Evolutionary conservation across 805 yeast genomes (phyloP).

Genomic region (Yarrowia sp.): DNA sequence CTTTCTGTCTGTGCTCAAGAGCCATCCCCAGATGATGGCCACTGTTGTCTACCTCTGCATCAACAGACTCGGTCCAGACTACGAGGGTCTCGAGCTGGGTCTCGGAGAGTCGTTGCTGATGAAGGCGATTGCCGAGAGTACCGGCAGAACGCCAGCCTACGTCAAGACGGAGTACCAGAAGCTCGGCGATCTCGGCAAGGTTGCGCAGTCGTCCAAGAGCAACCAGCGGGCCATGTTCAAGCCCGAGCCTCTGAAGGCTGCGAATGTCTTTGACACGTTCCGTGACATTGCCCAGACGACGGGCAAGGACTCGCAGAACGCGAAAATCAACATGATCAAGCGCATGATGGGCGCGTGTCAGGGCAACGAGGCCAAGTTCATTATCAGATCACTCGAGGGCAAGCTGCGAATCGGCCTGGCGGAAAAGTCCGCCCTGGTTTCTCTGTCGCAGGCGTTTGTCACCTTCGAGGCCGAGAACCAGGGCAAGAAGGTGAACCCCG

Average conservation of each 20-base stretch:
- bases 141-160: constrained; percentile 73
- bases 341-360: constrained; percentile 81
- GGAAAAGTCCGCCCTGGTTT: constrained; percentile 82
- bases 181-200: constrained; percentile 85
- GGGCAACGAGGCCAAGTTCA: constrained; percentile 82
- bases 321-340: constrained; percentile 75
- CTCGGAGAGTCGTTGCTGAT: constrained; percentile 85
- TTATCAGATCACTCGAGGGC: constrained; percentile 88
- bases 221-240: constrained; percentile 92
- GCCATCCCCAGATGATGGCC: constrained; percentile 55
- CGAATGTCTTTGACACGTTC: constrained; percentile 68
- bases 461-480: constrained; percentile 51
- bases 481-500: constrained; percentile 41
- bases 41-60: constrained; percentile 80
- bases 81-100: constrained; percentile 90
- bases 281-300: constrained; percentile 72
- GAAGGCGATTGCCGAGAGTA: constrained; percentile 85
- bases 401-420: constrained; percentile 91
- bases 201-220: constrained; percentile 78
- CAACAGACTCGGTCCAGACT: constrained; percentile 91
- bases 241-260: constrained; percentile 75
- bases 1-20: constrained; percentile 59
- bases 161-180: constrained; percentile 72
- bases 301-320: constrained; percentile 79
- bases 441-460: constrained; percentile 79